Evolutionary conservation across 768 basidiomycete species (phyloP), one percentile per base, ranked within the genome.

Genomic region (Tulasnella sp.): DNA sequence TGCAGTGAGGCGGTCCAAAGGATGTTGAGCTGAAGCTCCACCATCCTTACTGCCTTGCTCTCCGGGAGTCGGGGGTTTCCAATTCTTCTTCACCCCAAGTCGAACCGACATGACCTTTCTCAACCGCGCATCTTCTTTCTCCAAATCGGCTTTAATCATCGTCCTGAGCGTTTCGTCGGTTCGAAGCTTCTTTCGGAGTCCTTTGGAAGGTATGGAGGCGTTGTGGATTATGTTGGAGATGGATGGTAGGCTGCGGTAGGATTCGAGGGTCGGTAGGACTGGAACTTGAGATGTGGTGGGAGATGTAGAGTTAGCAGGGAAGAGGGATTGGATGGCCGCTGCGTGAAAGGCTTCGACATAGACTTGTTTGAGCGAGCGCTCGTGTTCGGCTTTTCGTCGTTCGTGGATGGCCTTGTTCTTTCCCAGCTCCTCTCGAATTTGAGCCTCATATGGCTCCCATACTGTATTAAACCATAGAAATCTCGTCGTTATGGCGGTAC

Each of bases 61-160:
- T n/a, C 1, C 34, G 8, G 31, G 34, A 8, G 22, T 22, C 9
- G 40, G 22, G 3, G 71, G 71, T 31, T 72, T 72, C 71, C 71
- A 72, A 25, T 34, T 52, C 71, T 72, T 72, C 52, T 74, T 74
- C 29, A 74, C 45, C 19, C 73, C 73, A 5, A 74, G 29, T 29
- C 54, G 67, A 7, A 29, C 73, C 7, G 29, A 19, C 25, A 74
- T 38, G 36, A 74, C 31, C 22, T 64, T 74, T 22, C 73, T 58
- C 69, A 71, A 39, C 42, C 69, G 17, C 36, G 69, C 69, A n/a
- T 39, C 38, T 15, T 45, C 38, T 14, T 71, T 71, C 42, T 71
- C 69, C 69, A 71, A 39, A 29, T 71, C 69, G 42, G 25, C 31
- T 38, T 71, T 71, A 36, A 71, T 71, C 69, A 45, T 45, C 38